phyloP scores from a whole-genome alignment of 2,329 filamentous ascomycete species.

The Penicillium sp. region DNA sequence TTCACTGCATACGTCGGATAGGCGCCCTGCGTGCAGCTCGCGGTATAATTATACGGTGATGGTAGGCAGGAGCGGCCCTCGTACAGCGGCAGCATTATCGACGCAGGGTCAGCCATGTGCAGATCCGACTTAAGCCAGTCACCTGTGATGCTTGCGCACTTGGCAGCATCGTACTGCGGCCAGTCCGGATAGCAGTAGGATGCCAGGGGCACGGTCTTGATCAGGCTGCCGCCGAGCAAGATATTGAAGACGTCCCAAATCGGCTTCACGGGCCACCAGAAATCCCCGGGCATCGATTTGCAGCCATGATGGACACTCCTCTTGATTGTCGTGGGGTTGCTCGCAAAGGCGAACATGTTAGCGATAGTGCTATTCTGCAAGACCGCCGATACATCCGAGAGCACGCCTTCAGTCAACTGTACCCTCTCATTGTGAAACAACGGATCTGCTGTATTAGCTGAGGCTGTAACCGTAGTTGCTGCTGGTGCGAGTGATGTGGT shows the following conservation, averaged over 20 bases:
- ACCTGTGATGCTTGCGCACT: constrained; percentile 29
- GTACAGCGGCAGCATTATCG: constrained; percentile 22
- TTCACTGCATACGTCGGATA: constrained; percentile 34
- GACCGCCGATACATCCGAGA: constrained; percentile 33
- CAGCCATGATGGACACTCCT: constrained; percentile 44
- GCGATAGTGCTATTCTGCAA: constrained; percentile 29
- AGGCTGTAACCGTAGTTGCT: constrained; percentile 3
- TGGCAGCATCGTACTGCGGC: constrained; percentile 31
- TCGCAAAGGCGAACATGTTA: constrained; percentile 35
- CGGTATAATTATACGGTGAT: constrained; percentile 12
- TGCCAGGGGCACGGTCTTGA: constrained; percentile 34
- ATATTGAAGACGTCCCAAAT: constrained; percentile 35
- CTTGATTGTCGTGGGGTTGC: constrained; percentile 1
- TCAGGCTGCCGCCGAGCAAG: constrained; percentile 35
- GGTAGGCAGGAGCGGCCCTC: constrained; percentile 22
- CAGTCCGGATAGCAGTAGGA: constrained; percentile 36
- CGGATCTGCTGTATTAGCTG: background rate
- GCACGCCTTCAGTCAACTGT: constrained; percentile 37
- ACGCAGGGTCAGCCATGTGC: constrained; percentile 18
- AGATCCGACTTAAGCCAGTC: constrained; percentile 27
- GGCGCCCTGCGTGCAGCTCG: constrained; percentile 26
- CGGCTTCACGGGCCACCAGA: constrained; percentile 16
- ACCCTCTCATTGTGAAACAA: constrained; percentile 24
- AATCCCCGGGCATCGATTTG: constrained; percentile 24
- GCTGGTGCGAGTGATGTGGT: constrained; percentile 7